A percentile compares a stretch with the other conserved stretches of the same genome.
Conservation (phyloP, 495 filamentous ascomycete species). For the Penicillium alfredii region DNA sequence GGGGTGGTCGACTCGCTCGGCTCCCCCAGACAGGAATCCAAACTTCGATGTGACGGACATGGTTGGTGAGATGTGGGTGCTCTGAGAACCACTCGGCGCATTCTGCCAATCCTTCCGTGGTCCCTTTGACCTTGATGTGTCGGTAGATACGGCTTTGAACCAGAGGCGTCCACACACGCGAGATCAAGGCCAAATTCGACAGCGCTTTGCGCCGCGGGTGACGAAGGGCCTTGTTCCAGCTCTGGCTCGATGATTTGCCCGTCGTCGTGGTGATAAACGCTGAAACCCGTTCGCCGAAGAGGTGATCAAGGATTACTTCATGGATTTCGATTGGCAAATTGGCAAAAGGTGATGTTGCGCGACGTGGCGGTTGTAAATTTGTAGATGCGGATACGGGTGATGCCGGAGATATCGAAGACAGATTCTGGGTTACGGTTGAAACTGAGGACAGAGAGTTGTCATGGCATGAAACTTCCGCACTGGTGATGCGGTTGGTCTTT, state of each 20-base stretch:
- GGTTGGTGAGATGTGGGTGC: conserved; percentile 51
- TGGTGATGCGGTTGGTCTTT: conserved; percentile 25
- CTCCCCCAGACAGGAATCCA: conserved; percentile 69
- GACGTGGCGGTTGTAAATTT: conserved; percentile 7
- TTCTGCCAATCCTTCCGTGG: conserved; percentile 48
- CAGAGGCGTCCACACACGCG: conserved; percentile 53
- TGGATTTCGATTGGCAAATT: conserved; percentile 65
- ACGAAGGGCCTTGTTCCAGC: conserved; percentile 59
- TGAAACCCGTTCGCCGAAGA: conserved; percentile 60
- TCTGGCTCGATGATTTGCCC: conserved; percentile 42
- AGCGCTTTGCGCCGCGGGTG: conserved; percentile 62
- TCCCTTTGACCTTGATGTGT: conserved; percentile 69
- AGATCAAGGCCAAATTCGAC: conserved; percentile 59
- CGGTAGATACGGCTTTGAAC: conserved; percentile 66
- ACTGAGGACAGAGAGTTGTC: not conserved
- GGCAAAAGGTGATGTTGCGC: conserved; percentile 31
- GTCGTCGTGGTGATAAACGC: conserved; percentile 39
- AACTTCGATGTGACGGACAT: conserved; percentile 66
- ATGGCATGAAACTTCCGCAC: conserved; percentile 18
- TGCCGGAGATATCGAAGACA: conserved; percentile 20
- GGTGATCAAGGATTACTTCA: conserved; percentile 61
- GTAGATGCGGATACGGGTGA: conserved; percentile 12
- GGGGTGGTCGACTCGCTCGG: conserved; percentile 25
- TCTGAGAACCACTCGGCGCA: conserved; percentile 51
- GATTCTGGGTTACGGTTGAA: too few relatives aligned